phyloP scores from a whole-genome alignment of 108 stramenopile genomes.

The Skeletonema grethae region DNA sequence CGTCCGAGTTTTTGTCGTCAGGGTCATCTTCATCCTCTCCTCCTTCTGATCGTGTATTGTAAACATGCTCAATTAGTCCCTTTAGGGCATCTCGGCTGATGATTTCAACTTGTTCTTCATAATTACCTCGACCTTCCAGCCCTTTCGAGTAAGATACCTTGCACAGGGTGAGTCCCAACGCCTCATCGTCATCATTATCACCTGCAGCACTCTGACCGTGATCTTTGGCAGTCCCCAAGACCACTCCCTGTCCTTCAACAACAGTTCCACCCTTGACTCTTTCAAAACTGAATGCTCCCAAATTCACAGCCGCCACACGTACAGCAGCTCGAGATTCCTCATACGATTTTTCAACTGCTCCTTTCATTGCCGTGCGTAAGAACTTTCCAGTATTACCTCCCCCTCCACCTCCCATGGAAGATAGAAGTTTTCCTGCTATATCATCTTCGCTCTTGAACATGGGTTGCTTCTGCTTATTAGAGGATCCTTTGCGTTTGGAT shows the following conservation, averaged over 20 bases:
- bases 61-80: constrained; percentile 67
- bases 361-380: constrained; percentile 76
- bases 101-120: constrained; percentile 71
- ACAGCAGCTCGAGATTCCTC: constrained; percentile 74
- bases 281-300: constrained; percentile 44
- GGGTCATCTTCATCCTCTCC: constrained; percentile 5
- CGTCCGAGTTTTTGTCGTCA: constrained; percentile 29
- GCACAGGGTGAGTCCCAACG: constrained; percentile 31
- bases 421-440: constrained; percentile 64
- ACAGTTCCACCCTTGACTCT: constrained; percentile 23
- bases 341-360: constrained; percentile 77
- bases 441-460: constrained; percentile 57
- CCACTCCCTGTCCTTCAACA: constrained; percentile 30
- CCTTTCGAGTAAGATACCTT: constrained; percentile 64
- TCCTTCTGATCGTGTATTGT: constrained; percentile 18
- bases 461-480: background rate
- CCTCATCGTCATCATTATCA: constrained; percentile 15
- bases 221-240: constrained; percentile 27
- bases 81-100: constrained; percentile 66
- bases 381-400: constrained; percentile 56
- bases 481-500: background rate
- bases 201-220: constrained; percentile 1
- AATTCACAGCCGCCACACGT: constrained; percentile 69
- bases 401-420: constrained; percentile 50
- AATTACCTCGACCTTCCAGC: constrained; percentile 68